These are phyloP conservation scores for Xylariaceae sp. DNA, from an alignment of 2,329 filamentous ascomycete genomes.

Conservation along the genomic window DNA sequence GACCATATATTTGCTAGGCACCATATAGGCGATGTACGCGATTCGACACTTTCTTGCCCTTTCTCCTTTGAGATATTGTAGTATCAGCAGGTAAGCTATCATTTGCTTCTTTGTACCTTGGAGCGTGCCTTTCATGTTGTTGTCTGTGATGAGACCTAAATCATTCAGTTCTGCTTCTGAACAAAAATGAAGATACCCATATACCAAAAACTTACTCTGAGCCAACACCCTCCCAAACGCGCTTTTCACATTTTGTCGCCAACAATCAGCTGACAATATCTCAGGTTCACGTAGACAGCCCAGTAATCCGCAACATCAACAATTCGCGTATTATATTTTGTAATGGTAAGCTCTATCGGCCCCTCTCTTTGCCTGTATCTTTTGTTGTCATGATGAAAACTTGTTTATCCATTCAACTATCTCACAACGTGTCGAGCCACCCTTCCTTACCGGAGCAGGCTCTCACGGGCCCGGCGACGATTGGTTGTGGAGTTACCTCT, in stretches of 20 bases:
- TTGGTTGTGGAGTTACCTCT: slow-evolving; percentile 66
- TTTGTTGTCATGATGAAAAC: slow-evolving; percentile 47
- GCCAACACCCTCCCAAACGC: slow-evolving; percentile 17
- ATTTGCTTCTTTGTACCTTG: not conserved
- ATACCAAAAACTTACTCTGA: slow-evolving; percentile 57
- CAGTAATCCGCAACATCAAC: not conserved
- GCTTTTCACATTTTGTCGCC: not conserved
- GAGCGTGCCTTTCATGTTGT: not conserved
- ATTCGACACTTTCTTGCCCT: not conserved
- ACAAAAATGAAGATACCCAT: slow-evolving; percentile 56
- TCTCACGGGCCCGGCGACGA: slow-evolving; percentile 49
- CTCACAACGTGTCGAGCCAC: slow-evolving; percentile 60
- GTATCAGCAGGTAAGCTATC: slow-evolving; percentile 6
- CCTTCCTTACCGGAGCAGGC: slow-evolving; percentile 63
- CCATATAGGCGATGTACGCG: not conserved
- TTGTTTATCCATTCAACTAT: slow-evolving; percentile 73
- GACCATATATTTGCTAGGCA: slow-evolving; percentile 10
- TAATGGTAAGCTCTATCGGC: slow-evolving; percentile 5
- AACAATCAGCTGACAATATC: slow-evolving; percentile 15
- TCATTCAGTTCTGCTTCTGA: slow-evolving; percentile 74
- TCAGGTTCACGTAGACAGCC: not conserved
- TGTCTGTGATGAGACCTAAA: slow-evolving; percentile 57
- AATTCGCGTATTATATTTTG: not conserved
- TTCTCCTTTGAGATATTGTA: too few relatives aligned
- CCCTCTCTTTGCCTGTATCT: not conserved